Base-by-base conservation (phyloP, 768 basidiomycete genomes). In the Boletellus ananas region DNA sequence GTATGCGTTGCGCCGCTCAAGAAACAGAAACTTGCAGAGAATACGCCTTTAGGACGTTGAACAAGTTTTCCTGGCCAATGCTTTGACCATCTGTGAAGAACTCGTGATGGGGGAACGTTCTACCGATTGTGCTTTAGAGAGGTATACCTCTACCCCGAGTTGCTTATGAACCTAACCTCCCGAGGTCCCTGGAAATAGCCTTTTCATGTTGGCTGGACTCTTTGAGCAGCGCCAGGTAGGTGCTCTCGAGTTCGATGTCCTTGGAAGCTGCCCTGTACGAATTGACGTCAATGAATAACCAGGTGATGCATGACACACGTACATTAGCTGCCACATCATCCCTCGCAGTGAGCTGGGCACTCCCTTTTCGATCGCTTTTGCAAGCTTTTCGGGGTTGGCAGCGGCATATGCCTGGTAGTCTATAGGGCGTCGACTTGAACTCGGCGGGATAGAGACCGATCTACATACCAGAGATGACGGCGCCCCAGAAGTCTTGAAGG, bases 281-380 rank as follows among this genome's bases (percentile, higher is more conserved):
- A 37, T 29, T 39, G 42, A 43, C 38, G 61, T 58, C 18, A 58
- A 47, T 44, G 52, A 42, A n/a, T 39, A 33, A n/a, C 39, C 45
- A 49, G 34, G 35, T 16, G n/a, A 48, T 51, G 33, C 21, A 4
- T 41, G 45, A 46, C 35, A 57, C 46, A 63, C 63, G 58, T 72
- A 90, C 93, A 95, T 96, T 65, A 95, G 77, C 65, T 96, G 94
- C 91, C 90, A 98, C 75, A 95, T 83, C 85, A 97, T 95, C 42
- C 93, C 93, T 44, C 93, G 81, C 41, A 94, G 71, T 2, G 91
- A 83, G 37, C 81, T 74, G 13, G 96, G 96, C 35, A 99, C 92
- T 4, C 96, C 96, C 53, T 76, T 78, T 57, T 96, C 93, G 46
- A 99, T 99, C 4, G 94, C 95, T 59, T 78, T 77, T 1, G 92